These are phyloP conservation scores for Capronia americana DNA, from an alignment of 2,329 filamentous ascomycete species.

Conservation along the genomic window DNA sequence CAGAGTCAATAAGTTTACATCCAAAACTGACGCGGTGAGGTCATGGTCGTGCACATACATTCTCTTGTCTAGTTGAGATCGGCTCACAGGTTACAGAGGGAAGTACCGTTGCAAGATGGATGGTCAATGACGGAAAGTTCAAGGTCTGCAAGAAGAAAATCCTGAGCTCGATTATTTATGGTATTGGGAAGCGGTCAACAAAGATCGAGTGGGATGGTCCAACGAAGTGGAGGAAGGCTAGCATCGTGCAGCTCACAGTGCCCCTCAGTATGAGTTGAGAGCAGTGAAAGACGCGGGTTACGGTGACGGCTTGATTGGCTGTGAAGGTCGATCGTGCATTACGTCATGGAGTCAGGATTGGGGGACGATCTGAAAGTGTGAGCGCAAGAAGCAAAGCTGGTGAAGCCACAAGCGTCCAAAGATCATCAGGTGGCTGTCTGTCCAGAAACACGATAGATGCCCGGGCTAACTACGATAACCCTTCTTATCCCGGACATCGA, in stretches of 20 bases:
- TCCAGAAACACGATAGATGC: neutral
- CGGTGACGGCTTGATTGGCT: conserved; percentile 7
- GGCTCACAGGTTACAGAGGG: neutral
- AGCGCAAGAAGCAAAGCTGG: neutral
- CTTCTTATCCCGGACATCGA: neutral
- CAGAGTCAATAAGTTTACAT: neutral
- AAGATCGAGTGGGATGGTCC: neutral
- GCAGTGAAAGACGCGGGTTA: neutral
- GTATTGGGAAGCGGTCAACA: neutral
- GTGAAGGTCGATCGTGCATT: neutral
- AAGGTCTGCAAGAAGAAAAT: neutral
- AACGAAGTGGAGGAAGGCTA: neutral
- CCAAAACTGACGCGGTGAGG: neutral
- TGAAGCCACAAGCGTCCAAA: neutral
- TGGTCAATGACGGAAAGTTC: neutral
- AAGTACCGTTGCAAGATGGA: neutral
- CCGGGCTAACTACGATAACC: neutral
- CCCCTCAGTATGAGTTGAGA: conserved; percentile 10
- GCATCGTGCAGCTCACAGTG: neutral
- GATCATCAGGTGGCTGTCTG: neutral
- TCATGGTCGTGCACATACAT: neutral
- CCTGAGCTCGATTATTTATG: neutral
- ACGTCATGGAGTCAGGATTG: neutral
- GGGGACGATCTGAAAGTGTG: neutral
- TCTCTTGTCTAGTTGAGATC: neutral